Percentiles rank a stretch among this genome's conserved stretches.
phyloP scores from a whole-genome alignment of 176 grass and related monocot genomes.

The Hordeum vulgare region DNA sequence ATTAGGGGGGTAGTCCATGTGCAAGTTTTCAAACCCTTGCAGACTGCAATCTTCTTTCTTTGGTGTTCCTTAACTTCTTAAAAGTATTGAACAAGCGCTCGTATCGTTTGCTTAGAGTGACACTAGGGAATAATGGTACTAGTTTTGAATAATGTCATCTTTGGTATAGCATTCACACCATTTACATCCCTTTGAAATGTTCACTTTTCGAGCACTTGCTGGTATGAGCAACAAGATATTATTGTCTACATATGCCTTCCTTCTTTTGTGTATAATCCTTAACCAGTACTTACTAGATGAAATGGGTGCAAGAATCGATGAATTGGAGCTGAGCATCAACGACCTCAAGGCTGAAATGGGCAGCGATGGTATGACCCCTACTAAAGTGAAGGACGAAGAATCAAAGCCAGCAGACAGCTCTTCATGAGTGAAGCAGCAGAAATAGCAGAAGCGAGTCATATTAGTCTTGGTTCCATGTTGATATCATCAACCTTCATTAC shows the following conservation, averaged over 20 bases:
- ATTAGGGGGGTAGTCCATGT: background rate
- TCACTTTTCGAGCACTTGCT: background rate
- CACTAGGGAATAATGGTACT: background rate
- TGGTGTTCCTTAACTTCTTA: too few relatives aligned
- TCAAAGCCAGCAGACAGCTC: slow-evolving; percentile 35
- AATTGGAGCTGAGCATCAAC: slow-evolving; percentile 75
- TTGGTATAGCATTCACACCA: background rate
- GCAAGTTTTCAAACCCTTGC: background rate
- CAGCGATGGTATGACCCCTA: slow-evolving; percentile 28
- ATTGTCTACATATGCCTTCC: background rate
- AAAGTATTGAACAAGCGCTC: too few relatives aligned
- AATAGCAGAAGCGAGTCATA: background rate
- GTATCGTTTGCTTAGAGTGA: background rate
- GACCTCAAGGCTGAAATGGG: slow-evolving; percentile 65
- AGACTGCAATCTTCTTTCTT: background rate
- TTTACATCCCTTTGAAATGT: background rate
- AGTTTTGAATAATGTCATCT: background rate
- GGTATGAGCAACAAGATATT: background rate
- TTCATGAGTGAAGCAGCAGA: slow-evolving; percentile 19
- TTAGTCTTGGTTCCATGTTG: background rate
- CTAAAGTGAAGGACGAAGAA: slow-evolving; percentile 39
- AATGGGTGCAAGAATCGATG: slow-evolving; percentile 65
- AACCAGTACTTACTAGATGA: slow-evolving; percentile 69
- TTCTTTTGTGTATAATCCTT: slow-evolving; percentile 18
- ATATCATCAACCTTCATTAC: background rate